A percentile compares a stretch with the other conserved stretches of the same genome.
Conservation (phyloP, 805 yeast species). For the Candida namnaoensis region DNA sequence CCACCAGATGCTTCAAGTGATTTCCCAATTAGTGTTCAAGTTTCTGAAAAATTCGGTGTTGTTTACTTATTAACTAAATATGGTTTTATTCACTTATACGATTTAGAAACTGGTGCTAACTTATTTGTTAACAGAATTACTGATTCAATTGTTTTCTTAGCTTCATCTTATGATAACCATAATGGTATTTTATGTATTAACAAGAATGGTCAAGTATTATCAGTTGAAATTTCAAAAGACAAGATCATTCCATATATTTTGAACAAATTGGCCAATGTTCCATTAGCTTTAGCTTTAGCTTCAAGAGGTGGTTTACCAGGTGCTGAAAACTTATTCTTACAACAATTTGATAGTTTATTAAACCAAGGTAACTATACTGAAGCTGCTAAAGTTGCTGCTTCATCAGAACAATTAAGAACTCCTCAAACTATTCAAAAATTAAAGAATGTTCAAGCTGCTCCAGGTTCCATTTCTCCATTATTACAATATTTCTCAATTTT, state of each 20-base stretch:
- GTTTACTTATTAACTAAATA: slow-evolving; percentile 86
- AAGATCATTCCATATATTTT: slow-evolving; percentile 86
- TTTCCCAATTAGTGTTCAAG: slow-evolving; percentile 90
- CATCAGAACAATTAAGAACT: slow-evolving; percentile 87
- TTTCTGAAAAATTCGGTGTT: slow-evolving; percentile 80
- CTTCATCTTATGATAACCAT: slow-evolving; percentile 59
- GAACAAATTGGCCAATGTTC: slow-evolving; percentile 77
- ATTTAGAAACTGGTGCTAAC: slow-evolving; percentile 85
- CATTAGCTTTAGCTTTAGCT: slow-evolving; percentile 80
- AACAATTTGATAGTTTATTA: slow-evolving; percentile 83
- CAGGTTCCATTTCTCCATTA: slow-evolving; percentile 92
- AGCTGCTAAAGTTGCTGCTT: slow-evolving; percentile 96
- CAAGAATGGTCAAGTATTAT: slow-evolving; percentile 89
- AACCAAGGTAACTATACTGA: slow-evolving; percentile 79
- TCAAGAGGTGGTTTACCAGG: slow-evolving; percentile 97
- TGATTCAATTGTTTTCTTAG: slow-evolving; percentile 91
- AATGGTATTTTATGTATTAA: slow-evolving; percentile 90
- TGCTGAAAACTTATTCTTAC: slow-evolving; percentile 84
- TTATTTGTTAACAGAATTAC: slow-evolving; percentile 94
- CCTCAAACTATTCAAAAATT: slow-evolving; percentile 90
- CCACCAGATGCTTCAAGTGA: slow-evolving; percentile 95
- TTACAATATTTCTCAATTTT: slow-evolving; percentile 86
- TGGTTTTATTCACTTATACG: slow-evolving; percentile 94
- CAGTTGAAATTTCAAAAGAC: slow-evolving; percentile 80
- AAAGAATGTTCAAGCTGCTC: slow-evolving; percentile 83